Base-by-base conservation (phyloP, 768 basidiomycete genomes). In the Suillus cothurnatus region DNA sequence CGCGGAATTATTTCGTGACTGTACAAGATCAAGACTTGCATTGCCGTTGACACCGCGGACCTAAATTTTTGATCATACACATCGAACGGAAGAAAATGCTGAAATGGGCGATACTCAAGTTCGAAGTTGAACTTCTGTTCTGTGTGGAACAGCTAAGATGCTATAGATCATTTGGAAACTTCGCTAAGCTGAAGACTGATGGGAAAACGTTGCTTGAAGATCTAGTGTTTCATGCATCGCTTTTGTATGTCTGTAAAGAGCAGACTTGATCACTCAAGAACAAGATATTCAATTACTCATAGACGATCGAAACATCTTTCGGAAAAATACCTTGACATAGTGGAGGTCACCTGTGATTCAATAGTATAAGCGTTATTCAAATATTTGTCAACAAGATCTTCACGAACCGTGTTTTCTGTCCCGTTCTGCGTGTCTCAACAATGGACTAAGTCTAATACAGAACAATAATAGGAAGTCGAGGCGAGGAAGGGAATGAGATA, bases 361-460 rank as follows among this genome's bases (percentile, higher is more conserved):
- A n/a, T 31, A 9, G n/a, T 56, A 52, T n/a, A 19, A 31, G 19
- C 6, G 7, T 23, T 31, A 14, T 7, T 9, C 49, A 23, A 15
- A 50, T 26, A 26, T 49, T 15, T 15, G 14, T 21, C 4, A 15
- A 31, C 15, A 12, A 41, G 19, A 1, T 21, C 5, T 9, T n/a
- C 8, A 66, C 67, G 3, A 63, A 82, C 83, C 82, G 65, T 79
- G 82, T 73, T 75, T 73, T 47, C 76, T 69, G 15, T 78, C 80
- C 82, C 82, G 83, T 47, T 77, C 75, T 11, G 78, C 71, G 57
- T 79, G 81, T 7, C 77, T 80, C 15, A 79, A 49, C 80, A 84
- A 39, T 68, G 73, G 0, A 66, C 66, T 41, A 81, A 75, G 38
- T 71, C 69, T 74, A 76, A 84, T 80, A 59, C 81, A 80, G 6